Conservation (phyloP, 345 rosid genomes). For the Pelargonium nanum region DNA sequence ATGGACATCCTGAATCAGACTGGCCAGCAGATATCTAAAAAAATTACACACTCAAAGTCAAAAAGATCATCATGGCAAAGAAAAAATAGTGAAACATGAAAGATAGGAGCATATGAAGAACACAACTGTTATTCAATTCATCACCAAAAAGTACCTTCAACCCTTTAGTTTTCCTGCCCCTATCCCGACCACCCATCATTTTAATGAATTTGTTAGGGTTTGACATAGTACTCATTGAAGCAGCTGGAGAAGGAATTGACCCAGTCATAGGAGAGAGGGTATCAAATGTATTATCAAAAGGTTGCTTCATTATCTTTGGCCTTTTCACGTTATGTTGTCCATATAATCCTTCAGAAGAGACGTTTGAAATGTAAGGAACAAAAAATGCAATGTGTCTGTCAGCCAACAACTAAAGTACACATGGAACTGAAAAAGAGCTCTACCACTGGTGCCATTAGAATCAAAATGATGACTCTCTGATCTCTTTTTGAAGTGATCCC, state of each 20-base stretch:
- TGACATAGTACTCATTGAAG: slow-evolving; percentile 93
- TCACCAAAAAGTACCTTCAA: slow-evolving; percentile 49
- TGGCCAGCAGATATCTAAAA: slow-evolving; percentile 64
- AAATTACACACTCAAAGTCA: slow-evolving; percentile 16
- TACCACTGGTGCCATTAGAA: slow-evolving; percentile 64
- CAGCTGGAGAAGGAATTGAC: slow-evolving; percentile 68
- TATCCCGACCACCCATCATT: slow-evolving; percentile 60
- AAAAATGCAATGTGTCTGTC: slow-evolving; percentile 8
- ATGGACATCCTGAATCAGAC: slow-evolving; percentile 72
- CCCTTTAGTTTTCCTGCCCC: slow-evolving; percentile 66
- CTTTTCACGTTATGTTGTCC: slow-evolving; percentile 65
- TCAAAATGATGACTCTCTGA: slow-evolving; percentile 59
- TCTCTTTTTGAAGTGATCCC: slow-evolving; percentile 70
- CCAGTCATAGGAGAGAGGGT: slow-evolving; percentile 43
- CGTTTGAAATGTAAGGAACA: slow-evolving; percentile 14
- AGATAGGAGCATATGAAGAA: too few relatives aligned
- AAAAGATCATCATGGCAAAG: too few relatives aligned
- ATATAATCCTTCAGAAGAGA: slow-evolving; percentile 46
- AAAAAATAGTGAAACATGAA: too few relatives aligned
- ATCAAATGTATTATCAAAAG: slow-evolving; percentile 53
- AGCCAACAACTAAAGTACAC: slow-evolving; percentile 13
- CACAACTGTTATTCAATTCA: slow-evolving; percentile 4
- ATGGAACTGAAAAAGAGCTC: slow-evolving; percentile 13
- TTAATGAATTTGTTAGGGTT: slow-evolving; percentile 65
- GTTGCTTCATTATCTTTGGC: slow-evolving; percentile 62